Percentiles rank a stretch among this genome's conserved stretches.
Conservation (phyloP, 2,329 filamentous ascomycete genomes). For the Ascochyta fabae region DNA sequence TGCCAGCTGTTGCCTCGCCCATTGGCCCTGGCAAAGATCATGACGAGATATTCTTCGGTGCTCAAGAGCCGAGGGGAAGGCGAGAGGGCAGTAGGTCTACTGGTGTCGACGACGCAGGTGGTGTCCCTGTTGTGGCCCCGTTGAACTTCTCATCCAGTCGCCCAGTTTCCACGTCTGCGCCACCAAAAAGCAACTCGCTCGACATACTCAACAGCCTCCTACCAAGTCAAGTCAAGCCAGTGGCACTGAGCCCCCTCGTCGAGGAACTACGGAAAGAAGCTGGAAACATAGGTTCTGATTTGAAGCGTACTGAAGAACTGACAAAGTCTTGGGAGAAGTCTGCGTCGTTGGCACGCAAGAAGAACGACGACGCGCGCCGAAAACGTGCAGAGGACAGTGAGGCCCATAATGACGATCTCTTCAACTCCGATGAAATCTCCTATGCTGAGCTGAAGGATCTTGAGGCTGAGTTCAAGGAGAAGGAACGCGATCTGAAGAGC, state of each 20-base stretch:
- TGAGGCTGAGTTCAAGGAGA: conserved; percentile 62
- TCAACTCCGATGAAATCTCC: conserved; percentile 63
- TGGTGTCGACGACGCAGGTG: conserved; percentile 24
- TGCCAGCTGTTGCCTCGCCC: conserved; percentile 15
- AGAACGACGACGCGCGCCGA: conserved; percentile 57
- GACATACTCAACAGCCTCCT: conserved; percentile 30
- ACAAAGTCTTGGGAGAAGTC: conserved; percentile 54
- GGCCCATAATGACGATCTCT: conserved; percentile 59
- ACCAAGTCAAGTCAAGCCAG: conserved; percentile 21
- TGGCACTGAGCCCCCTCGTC: conserved; percentile 25
- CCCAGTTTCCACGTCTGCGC: conserved; percentile 17
- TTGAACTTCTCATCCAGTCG: conserved; percentile 31
- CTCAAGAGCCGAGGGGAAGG: conserved; percentile 17
- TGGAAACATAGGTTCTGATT: conserved; percentile 24
- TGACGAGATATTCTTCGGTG: conserved; percentile 48
- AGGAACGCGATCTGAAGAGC: conserved; percentile 59
- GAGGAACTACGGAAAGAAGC: conserved; percentile 29
- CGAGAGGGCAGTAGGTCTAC: conserved; percentile 23
- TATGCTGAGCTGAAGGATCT: conserved; percentile 63
- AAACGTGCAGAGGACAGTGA: conserved; percentile 60
- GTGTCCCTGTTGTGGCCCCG: conserved; percentile 36
- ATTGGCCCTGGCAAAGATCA: conserved; percentile 24
- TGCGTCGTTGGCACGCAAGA: conserved; percentile 52
- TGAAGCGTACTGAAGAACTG: conserved; percentile 29
- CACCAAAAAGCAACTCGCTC: conserved; percentile 23